A percentile compares a stretch with the other conserved stretches of the same genome.
phyloP scores from a whole-genome alignment of 805 yeast species.

The Starmera quercuum region DNA sequence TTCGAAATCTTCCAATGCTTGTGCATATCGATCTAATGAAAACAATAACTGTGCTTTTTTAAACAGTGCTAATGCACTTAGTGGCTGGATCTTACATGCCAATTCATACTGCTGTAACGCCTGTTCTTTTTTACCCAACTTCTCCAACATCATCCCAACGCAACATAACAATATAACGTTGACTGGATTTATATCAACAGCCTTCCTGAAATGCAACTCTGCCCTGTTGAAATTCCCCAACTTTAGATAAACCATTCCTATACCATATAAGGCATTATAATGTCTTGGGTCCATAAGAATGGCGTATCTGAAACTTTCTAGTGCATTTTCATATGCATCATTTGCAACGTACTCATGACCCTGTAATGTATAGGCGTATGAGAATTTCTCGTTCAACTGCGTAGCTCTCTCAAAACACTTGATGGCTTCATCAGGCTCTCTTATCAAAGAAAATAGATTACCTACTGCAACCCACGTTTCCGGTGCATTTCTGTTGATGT shows the following conservation, averaged over 20 bases:
- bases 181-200: constrained; percentile 81
- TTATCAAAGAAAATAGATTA: constrained; percentile 71
- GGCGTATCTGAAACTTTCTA: constrained; percentile 75
- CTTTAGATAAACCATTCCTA: constrained; percentile 88
- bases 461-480: constrained; percentile 93
- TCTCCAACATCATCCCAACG: constrained; percentile 88
- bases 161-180: constrained; percentile 88
- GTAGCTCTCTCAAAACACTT: constrained; percentile 78
- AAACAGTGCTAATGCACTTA: constrained; percentile 78
- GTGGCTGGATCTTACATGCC: constrained; percentile 80
- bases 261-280: constrained; percentile 92
- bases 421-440: constrained; percentile 87
- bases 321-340: constrained; percentile 87
- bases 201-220: constrained; percentile 79
- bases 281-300: constrained; percentile 71
- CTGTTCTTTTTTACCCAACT: constrained; percentile 53
- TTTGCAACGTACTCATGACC: constrained; percentile 88
- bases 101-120: constrained; percentile 78
- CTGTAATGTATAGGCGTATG: constrained; percentile 86
- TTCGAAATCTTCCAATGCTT: constrained; percentile 71
- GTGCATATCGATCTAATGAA: constrained; percentile 59
- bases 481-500: constrained; percentile 55
- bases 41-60: constrained; percentile 80
- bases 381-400: constrained; percentile 57
- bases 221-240: constrained; percentile 81